Base-by-base conservation (phyloP, 2,329 filamentous ascomycete species). In the Dactylellina cionopaga region DNA sequence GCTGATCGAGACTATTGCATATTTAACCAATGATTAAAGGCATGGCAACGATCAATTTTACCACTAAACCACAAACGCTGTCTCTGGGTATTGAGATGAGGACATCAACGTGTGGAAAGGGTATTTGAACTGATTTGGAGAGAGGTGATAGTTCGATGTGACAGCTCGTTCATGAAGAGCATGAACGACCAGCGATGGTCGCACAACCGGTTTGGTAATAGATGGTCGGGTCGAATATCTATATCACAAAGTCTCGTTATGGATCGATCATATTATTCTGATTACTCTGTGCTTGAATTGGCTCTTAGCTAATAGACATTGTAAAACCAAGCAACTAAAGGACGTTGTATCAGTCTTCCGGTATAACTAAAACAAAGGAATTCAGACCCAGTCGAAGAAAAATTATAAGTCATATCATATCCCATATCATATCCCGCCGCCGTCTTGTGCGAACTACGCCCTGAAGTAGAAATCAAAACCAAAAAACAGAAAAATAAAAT, bases 41-140 rank as follows among this genome's bases (percentile, higher is more conserved):
- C 22, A 63, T 71, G 66, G 66, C 66, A 71, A 71, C 66, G 66
- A 64, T 55, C 41, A 71, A 71, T 71, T 71, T 44, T 71, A 71
- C 66, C 66, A 71, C 66, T 71, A 44, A 71, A 71, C 66, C 66
- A 71, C 66, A 71, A 71, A 71, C 58, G 66, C 66, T 56, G 43
- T 39, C n/a, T n/a, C n/a, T 63, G 49, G 39, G 24, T 54, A 47
- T 27, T 62, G 33, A 27, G 55, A 54, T 54, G 46, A 13, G n/a
- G n/a, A n/a, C n/a, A n/a, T n/a, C n/a, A n/a, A 51, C 13, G 39
- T 51, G 31, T 10, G 5, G 13, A 22, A 25, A 17, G 22, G 3
- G 22, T 31, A 51, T 51, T 17, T 51, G 46, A 33, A 27, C 11
- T 24, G 7, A n/a, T n/a, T n/a, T n/a, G n/a, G n/a, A n/a, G n/a